Conservation (phyloP, 73 alveolate genomes). For the Paramecium primaurelia region DNA sequence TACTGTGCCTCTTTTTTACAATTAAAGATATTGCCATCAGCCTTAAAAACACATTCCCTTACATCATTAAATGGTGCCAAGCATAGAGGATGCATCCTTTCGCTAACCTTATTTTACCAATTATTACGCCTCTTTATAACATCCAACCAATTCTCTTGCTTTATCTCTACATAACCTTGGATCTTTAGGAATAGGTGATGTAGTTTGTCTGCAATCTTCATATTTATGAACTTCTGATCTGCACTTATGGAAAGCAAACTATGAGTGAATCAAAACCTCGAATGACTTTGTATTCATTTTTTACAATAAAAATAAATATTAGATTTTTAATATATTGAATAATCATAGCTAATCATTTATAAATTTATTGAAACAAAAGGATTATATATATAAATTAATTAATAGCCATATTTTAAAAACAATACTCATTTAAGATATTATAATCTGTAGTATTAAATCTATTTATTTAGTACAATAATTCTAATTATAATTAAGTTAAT, state of each 20-base stretch:
- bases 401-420: too few species aligned
- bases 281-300: slow-evolving; percentile 39
- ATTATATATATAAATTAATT: too few species aligned
- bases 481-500: too few species aligned
- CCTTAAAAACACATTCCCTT: slow-evolving; percentile 58
- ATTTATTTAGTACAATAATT: too few species aligned
- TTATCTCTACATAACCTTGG: slow-evolving; percentile 35
- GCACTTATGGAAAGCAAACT: slow-evolving; percentile 57
- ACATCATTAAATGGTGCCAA: slow-evolving; percentile 60
- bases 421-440: too few species aligned
- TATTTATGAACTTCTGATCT: slow-evolving; percentile 49
- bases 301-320: not conserved
- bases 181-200: slow-evolving; percentile 51
- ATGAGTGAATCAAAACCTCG: slow-evolving; percentile 57
- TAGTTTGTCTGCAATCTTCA: slow-evolving; percentile 59
- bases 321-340: not conserved
- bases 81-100: slow-evolving; percentile 60
- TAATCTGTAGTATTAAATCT: too few species aligned
- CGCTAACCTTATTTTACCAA: not conserved
- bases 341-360: not conserved
- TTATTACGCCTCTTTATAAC: slow-evolving; percentile 62
- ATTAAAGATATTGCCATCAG: slow-evolving; percentile 61
- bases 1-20: slow-evolving; percentile 21
- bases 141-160: slow-evolving; percentile 43
- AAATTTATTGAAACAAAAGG: too few species aligned